Percentiles rank a stretch among this genome's conserved stretches.
These are phyloP conservation scores for Aspergillus thermomutatus DNA, from an alignment of 2,329 filamentous ascomycete genomes.

Conservation along the genomic window DNA sequence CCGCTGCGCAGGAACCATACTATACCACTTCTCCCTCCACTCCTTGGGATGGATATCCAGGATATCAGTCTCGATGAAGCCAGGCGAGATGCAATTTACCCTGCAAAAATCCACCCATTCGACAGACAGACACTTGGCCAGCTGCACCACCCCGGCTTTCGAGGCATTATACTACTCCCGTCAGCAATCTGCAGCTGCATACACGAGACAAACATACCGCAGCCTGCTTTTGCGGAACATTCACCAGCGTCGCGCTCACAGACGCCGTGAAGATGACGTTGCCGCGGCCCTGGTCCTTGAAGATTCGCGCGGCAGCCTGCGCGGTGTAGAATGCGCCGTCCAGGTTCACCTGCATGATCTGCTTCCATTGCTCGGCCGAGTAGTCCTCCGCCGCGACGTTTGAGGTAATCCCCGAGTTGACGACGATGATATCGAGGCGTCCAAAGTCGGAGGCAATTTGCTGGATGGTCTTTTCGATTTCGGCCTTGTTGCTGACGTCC, in stretches of 20 bases:
- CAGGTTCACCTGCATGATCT: slow-evolving; percentile 39
- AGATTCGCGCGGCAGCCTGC: slow-evolving; percentile 36
- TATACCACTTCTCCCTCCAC: slow-evolving; percentile 38
- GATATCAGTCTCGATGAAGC: slow-evolving; percentile 42
- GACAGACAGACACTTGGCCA: slow-evolving; percentile 39
- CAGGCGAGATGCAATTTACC: slow-evolving; percentile 42
- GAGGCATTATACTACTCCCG: slow-evolving; percentile 33
- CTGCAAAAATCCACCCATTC: slow-evolving; percentile 40
- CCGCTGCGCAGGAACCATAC: slow-evolving; percentile 38
- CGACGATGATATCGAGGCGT: slow-evolving; percentile 45
- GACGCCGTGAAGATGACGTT: slow-evolving; percentile 40
- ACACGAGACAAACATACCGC: slow-evolving; percentile 16
- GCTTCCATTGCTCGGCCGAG: slow-evolving; percentile 38
- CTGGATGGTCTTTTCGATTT: slow-evolving; percentile 32
- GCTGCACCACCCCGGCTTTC: slow-evolving; percentile 34
- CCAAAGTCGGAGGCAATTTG: slow-evolving; percentile 40
- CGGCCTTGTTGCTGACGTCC: slow-evolving; percentile 26
- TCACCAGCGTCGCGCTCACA: slow-evolving; percentile 38
- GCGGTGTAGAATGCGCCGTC: slow-evolving; percentile 40
- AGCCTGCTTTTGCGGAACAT: slow-evolving; percentile 39
- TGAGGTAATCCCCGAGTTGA: slow-evolving; percentile 43
- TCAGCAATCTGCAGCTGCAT: neutral
- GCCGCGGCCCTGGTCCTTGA: slow-evolving; percentile 33
- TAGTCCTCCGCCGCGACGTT: slow-evolving; percentile 38
- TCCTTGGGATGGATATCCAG: slow-evolving; percentile 32